These are phyloP conservation scores for Casuarina cunninghamiana DNA, from an alignment of 306 rosid genomes.

Conservation along the genomic window DNA sequence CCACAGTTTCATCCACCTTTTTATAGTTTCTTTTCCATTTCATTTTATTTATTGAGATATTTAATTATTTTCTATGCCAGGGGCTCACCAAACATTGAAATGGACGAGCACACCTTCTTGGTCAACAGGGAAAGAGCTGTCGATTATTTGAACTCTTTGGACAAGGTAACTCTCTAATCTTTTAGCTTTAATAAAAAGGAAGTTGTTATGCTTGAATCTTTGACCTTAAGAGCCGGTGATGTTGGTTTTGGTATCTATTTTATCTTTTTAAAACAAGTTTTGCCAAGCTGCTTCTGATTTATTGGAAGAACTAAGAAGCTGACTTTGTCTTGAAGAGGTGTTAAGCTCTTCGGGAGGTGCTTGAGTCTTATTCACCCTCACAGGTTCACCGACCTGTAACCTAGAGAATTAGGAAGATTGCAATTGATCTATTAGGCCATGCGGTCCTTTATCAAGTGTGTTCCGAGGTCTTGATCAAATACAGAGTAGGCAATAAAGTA, in stretches of 20 bases:
- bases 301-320: conserved; percentile 2
- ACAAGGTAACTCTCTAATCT: conserved; percentile 52
- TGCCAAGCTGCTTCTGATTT: conserved; percentile 5
- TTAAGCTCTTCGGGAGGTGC: background rate
- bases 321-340: conserved; percentile 2
- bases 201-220: background rate
- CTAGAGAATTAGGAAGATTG: background rate
- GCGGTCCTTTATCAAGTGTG: background rate
- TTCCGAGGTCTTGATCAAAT: background rate
- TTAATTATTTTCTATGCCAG: conserved; percentile 21
- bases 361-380: conserved; percentile 15
- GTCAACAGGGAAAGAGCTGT: conserved; percentile 95
- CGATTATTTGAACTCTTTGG: conserved; percentile 88
- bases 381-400: background rate
- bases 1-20: background rate
- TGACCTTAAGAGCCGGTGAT: conserved; percentile 20
- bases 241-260: conserved; percentile 6
- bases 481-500: background rate
- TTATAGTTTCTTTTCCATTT: background rate
- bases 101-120: conserved; percentile 86
- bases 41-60: background rate
- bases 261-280: conserved; percentile 9
- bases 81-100: conserved; percentile 96
- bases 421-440: background rate
- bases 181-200: background rate